Evolutionary conservation across 495 filamentous ascomycete genomes (phyloP), one percentile per base, ranked within the genome.

Genomic region (Coniosporium apollinis): DNA sequence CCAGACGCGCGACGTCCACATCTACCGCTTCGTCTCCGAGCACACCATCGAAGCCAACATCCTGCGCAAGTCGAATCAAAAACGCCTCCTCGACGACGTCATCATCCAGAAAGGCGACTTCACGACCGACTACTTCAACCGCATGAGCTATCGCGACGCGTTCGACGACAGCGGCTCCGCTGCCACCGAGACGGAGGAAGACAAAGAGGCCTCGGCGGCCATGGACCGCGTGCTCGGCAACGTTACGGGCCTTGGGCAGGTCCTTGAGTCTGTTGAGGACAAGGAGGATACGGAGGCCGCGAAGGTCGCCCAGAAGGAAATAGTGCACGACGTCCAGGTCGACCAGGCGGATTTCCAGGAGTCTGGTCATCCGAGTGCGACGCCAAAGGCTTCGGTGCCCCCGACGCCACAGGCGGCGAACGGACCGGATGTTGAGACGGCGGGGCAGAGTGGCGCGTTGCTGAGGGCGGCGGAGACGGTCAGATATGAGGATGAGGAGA

Each of bases 1-100:
- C 2, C 91, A 99, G 56, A 96, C 91, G 0, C 75, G 91, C 19
- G 91, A 99, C 50, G 91, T 99, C 25, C 87, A 96, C 49, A 94
- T 99, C 48, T 99, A 94, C 58, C 81, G 89, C 5, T 78, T 99
- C 26, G 87, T 99, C 19, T 86, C 79, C 15, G 91, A 99, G 59
- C 82, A 93, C 55, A 99, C 91, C 1, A 96, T 99, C 37, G 91
- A 99, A 56, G 89, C 85, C 45, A 99, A 99, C 52, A 99, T 99
- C 37, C 67, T 99, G 16, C 82, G 85, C 36, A 96, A 96, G 49
- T 79, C 82, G 10, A 83, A 87, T 39, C 91, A 99, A 53, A 99
- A 99, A 60, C 78, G 86, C 38, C 85, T 96, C 78, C 62, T 99
- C 0, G 91, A 99, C 47, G 87, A 96, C 47, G 81, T 96, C 18